A percentile compares a stretch with the other conserved stretches of the same genome.
Evolutionary conservation across 176 grass and related monocot genomes (phyloP).

Genomic region (Canna indica): DNA sequence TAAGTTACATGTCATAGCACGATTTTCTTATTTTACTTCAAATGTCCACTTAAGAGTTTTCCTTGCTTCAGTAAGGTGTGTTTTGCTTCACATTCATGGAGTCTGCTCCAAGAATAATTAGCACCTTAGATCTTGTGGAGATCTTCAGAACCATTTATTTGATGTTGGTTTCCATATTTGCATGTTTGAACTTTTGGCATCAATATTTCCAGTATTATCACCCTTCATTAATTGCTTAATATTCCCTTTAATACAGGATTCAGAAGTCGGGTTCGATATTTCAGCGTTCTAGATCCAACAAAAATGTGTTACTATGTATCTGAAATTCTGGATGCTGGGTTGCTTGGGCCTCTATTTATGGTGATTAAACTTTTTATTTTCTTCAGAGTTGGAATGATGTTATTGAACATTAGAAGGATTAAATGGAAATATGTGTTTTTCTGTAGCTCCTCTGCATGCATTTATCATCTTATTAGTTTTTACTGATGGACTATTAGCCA

Average conservation of each 20-base stretch:
- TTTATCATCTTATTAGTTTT: background rate
- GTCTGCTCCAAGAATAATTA: too few relatives aligned
- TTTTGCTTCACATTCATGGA: too few relatives aligned
- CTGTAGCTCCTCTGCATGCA: background rate
- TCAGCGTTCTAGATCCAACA: constrained; percentile 57
- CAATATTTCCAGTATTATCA: constrained; percentile 16
- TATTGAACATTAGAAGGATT: background rate
- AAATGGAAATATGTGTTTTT: constrained; percentile 4
- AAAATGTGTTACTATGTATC: constrained; percentile 70
- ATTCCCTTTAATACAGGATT: constrained; percentile 50
- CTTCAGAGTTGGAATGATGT: background rate
- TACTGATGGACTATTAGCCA: background rate
- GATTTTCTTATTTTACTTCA: too few relatives aligned
- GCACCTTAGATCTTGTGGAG: background rate
- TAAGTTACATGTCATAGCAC: too few relatives aligned
- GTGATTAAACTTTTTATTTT: constrained; percentile 17
- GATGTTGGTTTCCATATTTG: background rate
- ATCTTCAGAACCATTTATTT: background rate
- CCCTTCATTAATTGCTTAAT: constrained; percentile 8
- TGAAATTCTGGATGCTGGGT: constrained; percentile 80
- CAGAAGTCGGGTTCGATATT: constrained; percentile 85
- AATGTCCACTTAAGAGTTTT: too few relatives aligned
- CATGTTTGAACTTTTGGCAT: constrained; percentile 14
- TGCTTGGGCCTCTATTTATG: constrained; percentile 79
- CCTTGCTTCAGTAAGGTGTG: too few relatives aligned